Conservation (phyloP, 768 basidiomycete genomes). For the Leucocoprinus leucothites region DNA sequence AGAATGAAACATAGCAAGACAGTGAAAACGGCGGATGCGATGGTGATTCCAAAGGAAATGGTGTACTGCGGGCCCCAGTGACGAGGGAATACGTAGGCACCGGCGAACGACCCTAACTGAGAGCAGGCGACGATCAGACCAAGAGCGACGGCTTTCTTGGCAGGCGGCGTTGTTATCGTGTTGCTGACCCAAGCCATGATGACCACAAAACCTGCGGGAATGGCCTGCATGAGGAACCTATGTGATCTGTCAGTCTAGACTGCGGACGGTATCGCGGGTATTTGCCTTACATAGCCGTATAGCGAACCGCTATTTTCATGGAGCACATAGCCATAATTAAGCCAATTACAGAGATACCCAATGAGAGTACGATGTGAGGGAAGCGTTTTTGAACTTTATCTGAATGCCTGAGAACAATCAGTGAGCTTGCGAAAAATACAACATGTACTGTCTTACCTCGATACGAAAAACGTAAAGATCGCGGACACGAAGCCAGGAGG, state of each 20-base stretch:
- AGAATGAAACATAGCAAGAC: slow-evolving; percentile 32
- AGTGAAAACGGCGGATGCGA: slow-evolving; percentile 53
- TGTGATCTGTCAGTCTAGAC: not conserved
- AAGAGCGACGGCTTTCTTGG: slow-evolving; percentile 66
- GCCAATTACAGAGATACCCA: slow-evolving; percentile 54
- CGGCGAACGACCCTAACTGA: slow-evolving; percentile 52
- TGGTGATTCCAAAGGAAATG: slow-evolving; percentile 12
- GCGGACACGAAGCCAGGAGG: slow-evolving; percentile 59
- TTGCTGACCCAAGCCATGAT: slow-evolving; percentile 31
- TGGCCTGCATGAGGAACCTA: slow-evolving; percentile 24
- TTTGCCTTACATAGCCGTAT: slow-evolving; percentile 46
- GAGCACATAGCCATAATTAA: slow-evolving; percentile 54
- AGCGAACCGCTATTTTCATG: slow-evolving; percentile 46
- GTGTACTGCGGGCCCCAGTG: not conserved
- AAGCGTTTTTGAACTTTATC: slow-evolving; percentile 60
- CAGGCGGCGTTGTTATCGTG: slow-evolving; percentile 53
- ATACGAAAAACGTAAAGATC: slow-evolving; percentile 41
- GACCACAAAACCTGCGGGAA: slow-evolving; percentile 43
- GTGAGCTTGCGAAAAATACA: too few species aligned
- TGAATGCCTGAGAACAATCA: slow-evolving; percentile 41
- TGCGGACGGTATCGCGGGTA: not conserved
- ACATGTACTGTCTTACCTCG: slow-evolving; percentile 25
- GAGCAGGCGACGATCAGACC: slow-evolving; percentile 65
- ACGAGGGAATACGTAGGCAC: slow-evolving; percentile 54
- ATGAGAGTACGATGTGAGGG: slow-evolving; percentile 46